These are phyloP conservation scores for Sungouiella thailandica DNA, from an alignment of 805 yeast species.

Conservation along the genomic window DNA sequence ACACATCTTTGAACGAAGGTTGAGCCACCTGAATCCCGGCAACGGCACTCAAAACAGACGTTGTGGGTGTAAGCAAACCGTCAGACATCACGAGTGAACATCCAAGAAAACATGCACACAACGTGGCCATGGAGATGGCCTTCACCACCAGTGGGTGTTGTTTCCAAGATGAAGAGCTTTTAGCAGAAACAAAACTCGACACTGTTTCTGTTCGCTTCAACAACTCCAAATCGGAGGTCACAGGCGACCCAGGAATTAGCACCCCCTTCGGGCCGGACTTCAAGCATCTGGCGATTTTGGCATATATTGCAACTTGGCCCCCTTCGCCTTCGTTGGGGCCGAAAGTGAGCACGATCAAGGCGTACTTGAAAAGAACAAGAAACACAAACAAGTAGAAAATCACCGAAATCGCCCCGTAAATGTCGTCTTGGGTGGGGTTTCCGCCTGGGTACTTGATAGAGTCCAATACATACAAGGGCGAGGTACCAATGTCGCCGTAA, in stretches of 20 bases:
- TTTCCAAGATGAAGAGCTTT: too few species aligned
- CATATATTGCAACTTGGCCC: conserved; percentile 60
- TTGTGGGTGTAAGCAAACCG: conserved; percentile 60
- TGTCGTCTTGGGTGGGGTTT: conserved; percentile 33
- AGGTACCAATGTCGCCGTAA: conserved; percentile 60
- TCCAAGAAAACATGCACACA: conserved; percentile 45
- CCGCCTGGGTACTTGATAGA: conserved; percentile 22
- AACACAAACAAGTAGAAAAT: conserved; percentile 53
- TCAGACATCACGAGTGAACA: conserved; percentile 55
- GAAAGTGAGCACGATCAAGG: conserved; percentile 40
- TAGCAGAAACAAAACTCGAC: conserved; percentile 17
- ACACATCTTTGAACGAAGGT: conserved; percentile 40
- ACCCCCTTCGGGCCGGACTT: conserved; percentile 45
- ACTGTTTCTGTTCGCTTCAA: conserved; percentile 36
- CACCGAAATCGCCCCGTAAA: conserved; percentile 48
- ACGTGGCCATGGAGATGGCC: conserved; percentile 27
- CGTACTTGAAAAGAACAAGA: conserved; percentile 49
- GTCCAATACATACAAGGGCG: conserved; percentile 50
- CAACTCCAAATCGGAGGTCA: conserved; percentile 23
- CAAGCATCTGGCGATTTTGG: conserved; percentile 48
- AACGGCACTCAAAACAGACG: conserved; percentile 54
- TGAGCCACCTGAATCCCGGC: conserved; percentile 52
- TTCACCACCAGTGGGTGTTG: conserved; percentile 23
- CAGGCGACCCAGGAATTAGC: conserved; percentile 35
- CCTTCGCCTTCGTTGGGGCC: conserved; percentile 62